These are phyloP conservation scores for Eragrostis curvula DNA, from an alignment of 176 grass and related monocot species.

Conservation along the genomic window DNA sequence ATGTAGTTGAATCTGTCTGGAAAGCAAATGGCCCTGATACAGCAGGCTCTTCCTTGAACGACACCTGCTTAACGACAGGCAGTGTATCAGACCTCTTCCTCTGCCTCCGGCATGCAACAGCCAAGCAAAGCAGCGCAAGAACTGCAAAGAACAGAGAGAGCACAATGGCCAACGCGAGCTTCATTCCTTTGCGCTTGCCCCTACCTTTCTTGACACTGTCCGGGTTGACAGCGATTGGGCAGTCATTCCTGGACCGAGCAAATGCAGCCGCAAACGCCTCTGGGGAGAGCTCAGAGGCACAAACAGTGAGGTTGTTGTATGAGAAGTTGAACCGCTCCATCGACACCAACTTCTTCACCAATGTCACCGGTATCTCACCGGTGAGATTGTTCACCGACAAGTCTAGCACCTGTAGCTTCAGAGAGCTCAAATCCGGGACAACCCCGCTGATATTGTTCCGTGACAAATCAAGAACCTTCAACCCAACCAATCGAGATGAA, in stretches of 20 bases:
- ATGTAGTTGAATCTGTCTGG: slow-evolving; percentile 81
- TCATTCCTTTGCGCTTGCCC: slow-evolving; percentile 48
- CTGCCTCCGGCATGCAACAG: slow-evolving; percentile 41
- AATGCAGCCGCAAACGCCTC: slow-evolving; percentile 63
- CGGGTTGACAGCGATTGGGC: slow-evolving; percentile 92
- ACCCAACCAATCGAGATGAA: slow-evolving; percentile 52
- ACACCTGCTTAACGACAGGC: slow-evolving; percentile 58
- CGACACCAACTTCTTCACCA: slow-evolving; percentile 60
- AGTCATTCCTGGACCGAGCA: slow-evolving; percentile 75
- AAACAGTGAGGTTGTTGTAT: slow-evolving; percentile 96
- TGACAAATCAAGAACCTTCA: slow-evolving; percentile 89
- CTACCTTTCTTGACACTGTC: slow-evolving; percentile 43
- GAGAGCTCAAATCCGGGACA: slow-evolving; percentile 66
- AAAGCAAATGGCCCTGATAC: slow-evolving; percentile 80
- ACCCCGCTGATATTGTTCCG: slow-evolving; percentile 70
- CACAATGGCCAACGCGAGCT: slow-evolving; percentile 58
- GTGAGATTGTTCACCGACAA: slow-evolving; percentile 94
- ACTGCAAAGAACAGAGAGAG: slow-evolving; percentile 66
- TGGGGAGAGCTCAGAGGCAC: slow-evolving; percentile 69
- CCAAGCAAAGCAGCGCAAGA: slow-evolving; percentile 62
- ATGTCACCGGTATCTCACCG: slow-evolving; percentile 73
- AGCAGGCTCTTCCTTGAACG: slow-evolving; percentile 62
- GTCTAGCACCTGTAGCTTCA: slow-evolving; percentile 64
- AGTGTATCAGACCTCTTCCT: slow-evolving; percentile 47
- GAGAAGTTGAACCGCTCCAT: slow-evolving; percentile 93